Percentiles rank a stretch among this genome's conserved stretches.
Conservation (phyloP, 73 alveolate species). For the Uronychia binucleata region DNA sequence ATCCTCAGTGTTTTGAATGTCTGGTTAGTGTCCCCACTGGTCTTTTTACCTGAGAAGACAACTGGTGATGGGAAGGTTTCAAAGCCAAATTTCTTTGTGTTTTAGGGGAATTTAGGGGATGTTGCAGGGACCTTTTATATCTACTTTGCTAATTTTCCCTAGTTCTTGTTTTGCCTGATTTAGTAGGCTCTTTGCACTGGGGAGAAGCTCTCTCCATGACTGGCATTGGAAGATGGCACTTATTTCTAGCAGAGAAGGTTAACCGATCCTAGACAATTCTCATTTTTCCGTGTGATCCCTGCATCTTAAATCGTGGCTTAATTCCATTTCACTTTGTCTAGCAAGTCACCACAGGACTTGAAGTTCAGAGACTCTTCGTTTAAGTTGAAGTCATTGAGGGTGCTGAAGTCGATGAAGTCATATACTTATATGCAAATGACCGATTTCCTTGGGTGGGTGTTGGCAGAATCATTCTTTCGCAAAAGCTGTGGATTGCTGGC, state of each 20-base stretch:
- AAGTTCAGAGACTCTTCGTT: background rate
- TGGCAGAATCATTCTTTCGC: too few species aligned
- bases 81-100: too few species aligned
- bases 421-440: background rate
- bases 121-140: background rate
- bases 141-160: background rate
- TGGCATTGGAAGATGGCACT: too few species aligned
- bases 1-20: background rate
- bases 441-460: background rate
- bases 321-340: background rate
- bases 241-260: too few species aligned
- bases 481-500: too few species aligned
- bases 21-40: background rate
- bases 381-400: background rate
- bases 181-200: background rate
- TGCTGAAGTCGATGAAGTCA: background rate
- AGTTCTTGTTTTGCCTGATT: background rate
- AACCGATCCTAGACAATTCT: too few species aligned
- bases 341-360: background rate
- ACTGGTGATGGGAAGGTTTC: background rate
- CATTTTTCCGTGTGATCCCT: background rate
- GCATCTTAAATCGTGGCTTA: background rate
- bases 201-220: too few species aligned
- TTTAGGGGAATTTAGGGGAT: background rate
- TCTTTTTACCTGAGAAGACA: too few species aligned